These are phyloP conservation scores for Penstemon davidsonii DNA, from an alignment of 257 asterid genomes.

Conservation along the genomic window DNA sequence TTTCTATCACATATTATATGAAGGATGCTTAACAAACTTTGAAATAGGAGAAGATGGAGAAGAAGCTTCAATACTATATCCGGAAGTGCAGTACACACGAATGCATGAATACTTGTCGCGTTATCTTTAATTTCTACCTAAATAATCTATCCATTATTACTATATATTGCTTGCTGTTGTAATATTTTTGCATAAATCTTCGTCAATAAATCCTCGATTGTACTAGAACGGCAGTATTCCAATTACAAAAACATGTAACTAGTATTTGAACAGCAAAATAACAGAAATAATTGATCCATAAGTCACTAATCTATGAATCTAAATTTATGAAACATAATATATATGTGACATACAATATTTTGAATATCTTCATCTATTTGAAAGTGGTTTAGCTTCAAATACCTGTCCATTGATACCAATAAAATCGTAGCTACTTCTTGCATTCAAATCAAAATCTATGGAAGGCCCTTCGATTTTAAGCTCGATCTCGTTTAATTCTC, in stretches of 20 bases:
- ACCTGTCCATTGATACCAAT: conserved; percentile 49
- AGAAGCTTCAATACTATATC: conserved; percentile 80
- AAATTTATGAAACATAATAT: conserved; percentile 10
- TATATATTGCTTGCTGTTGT: background rate
- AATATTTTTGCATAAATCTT: background rate
- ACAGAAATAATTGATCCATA: background rate
- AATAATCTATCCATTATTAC: background rate
- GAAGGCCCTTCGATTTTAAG: conserved; percentile 53
- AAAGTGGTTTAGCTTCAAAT: conserved; percentile 38
- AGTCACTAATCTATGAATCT: conserved; percentile 2
- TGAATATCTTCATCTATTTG: conserved; percentile 27
- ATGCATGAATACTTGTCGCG: conserved; percentile 57
- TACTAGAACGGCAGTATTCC: too few relatives aligned
- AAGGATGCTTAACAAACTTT: conserved; percentile 77
- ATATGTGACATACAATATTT: background rate
- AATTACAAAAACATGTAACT: background rate
- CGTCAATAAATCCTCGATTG: background rate
- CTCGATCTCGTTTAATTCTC: conserved; percentile 38
- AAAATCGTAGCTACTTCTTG: conserved; percentile 65
- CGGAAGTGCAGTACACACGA: conserved; percentile 63
- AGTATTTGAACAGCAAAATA: background rate
- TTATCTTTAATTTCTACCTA: conserved; percentile 28
- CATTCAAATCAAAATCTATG: conserved; percentile 60
- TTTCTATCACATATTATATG: conserved; percentile 74
- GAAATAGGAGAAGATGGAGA: conserved; percentile 62